Evolutionary conservation across 2,329 filamentous ascomycete genomes (phyloP), one percentile per base, ranked within the genome.

Genomic region (Blumeriella jaapii): DNA sequence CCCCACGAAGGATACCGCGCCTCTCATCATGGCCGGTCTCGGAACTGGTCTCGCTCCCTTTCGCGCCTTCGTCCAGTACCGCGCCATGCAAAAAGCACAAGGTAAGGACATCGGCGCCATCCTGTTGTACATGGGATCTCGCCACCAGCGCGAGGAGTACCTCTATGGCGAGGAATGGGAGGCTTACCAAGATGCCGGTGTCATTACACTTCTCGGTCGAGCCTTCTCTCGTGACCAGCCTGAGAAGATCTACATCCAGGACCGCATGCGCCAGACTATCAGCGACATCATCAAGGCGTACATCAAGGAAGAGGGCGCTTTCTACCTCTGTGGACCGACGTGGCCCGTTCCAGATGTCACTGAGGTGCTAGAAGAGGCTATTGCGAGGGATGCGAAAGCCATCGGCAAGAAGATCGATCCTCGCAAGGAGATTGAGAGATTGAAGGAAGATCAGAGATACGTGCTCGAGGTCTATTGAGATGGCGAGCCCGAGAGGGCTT

Each of bases 161-260:
- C 78, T 95, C 41, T 98, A 96, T 56, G 91, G 91, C 43, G 91
- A 98, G 61, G 91, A 98, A 61, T 98, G 91, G 91, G 91, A 98
- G 61, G 91, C 91, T 0, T 98, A 98, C 62, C 75, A 91, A 55
- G 89, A 87, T 41, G 86, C 91, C 0, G 91, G 91, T 33, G 84
- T 98, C 51, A 87, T 98, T 58, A 98, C 91, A 0, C 72, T 94
- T 26, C 74, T 98, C 32, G 91, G 91, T 34, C 77, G 84, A 33
- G 91, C 91, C 27, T 98, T 98, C 69, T 93, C 84, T 40, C 81
- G 91, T 57, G 91, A 98, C 58, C 91, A 98, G 70, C 82, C 84
- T 11, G 71, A 95, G 66, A 98, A 98, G 77, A 94, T 98, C 47
- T 98, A 98, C 63, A 98, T 98, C 55, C 91, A 98, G 67, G 91